Percentiles rank a stretch among this genome's conserved stretches.
Evolutionary conservation across 108 stramenopile genomes (phyloP).

Genomic region (Cylindrotheca closterium): DNA sequence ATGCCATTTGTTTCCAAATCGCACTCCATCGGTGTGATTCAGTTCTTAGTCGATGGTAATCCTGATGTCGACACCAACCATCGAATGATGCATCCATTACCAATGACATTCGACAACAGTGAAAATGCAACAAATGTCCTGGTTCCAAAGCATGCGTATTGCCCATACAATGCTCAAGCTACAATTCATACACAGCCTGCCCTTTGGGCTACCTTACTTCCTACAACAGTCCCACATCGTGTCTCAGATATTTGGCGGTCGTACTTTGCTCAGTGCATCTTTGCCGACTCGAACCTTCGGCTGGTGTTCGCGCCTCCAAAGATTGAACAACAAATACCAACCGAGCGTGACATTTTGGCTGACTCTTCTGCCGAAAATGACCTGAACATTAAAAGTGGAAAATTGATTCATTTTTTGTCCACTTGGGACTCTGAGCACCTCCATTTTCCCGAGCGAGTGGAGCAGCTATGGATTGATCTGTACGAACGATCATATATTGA

Average conservation of each 20-base stretch:
- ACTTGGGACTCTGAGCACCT: constrained; percentile 15
- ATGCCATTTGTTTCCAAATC: too few species aligned
- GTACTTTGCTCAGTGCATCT: constrained; percentile 48
- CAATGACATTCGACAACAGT: constrained; percentile 21
- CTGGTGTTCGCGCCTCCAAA: constrained; percentile 39
- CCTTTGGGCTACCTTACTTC: constrained; percentile 52
- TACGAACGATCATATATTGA: constrained; percentile 51
- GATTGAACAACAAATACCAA: constrained; percentile 44
- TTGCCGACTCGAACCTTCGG: constrained; percentile 21
- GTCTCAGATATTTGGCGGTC: constrained; percentile 67
- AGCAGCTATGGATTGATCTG: constrained; percentile 39
- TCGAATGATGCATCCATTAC: constrained; percentile 42
- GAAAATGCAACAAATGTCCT: constrained; percentile 1
- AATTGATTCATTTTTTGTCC: constrained; percentile 39
- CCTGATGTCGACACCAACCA: too few species aligned
- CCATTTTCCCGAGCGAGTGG: constrained; percentile 20
- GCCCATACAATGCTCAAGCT: constrained; percentile 71
- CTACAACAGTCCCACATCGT: constrained; percentile 52
- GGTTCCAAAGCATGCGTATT: constrained; percentile 14
- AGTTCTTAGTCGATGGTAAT: too few species aligned
- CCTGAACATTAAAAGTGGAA: constrained; percentile 40
- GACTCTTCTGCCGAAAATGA: constrained; percentile 53
- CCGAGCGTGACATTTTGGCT: constrained; percentile 45
- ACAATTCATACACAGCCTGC: constrained; percentile 41
- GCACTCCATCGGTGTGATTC: constrained; percentile 39